phyloP scores from a whole-genome alignment of 129 eudicot species.

The Logfia minima region DNA sequence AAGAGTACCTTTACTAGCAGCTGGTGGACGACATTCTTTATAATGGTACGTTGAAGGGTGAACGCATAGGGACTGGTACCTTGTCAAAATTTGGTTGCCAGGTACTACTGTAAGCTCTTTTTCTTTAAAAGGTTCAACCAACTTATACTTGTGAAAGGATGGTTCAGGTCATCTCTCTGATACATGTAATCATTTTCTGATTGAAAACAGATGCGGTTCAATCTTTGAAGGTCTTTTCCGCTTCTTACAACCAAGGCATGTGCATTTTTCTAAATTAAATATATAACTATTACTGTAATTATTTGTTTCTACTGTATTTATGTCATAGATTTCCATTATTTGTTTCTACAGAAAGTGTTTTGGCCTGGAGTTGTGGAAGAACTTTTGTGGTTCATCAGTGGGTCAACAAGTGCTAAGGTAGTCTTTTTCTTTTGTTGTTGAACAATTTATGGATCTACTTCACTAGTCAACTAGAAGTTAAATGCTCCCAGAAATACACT shows the following conservation, averaged over 20 bases:
- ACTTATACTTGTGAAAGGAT: not conserved
- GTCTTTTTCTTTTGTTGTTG: not conserved
- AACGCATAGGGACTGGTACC: slow-evolving; percentile 82
- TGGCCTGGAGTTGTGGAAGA: slow-evolving; percentile 97
- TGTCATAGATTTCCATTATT: slow-evolving; percentile 12
- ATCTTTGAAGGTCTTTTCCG: slow-evolving; percentile 72
- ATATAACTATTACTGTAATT: not conserved
- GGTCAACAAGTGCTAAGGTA: slow-evolving; percentile 91
- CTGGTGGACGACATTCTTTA: slow-evolving; percentile 70
- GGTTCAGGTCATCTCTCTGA: not conserved
- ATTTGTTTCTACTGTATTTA: not conserved
- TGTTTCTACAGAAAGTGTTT: slow-evolving; percentile 59
- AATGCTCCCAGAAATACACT: not conserved
- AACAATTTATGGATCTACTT: slow-evolving; percentile 4
- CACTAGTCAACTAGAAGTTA: slow-evolving; percentile 2
- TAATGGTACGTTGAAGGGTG: slow-evolving; percentile 67
- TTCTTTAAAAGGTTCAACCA: slow-evolving; percentile 43
- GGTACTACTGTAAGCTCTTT: slow-evolving; percentile 46
- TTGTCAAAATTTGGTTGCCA: slow-evolving; percentile 86
- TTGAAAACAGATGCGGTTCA: slow-evolving; percentile 72
- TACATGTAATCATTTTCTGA: not conserved
- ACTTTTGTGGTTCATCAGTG: slow-evolving; percentile 95
- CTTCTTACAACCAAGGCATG: slow-evolving; percentile 90
- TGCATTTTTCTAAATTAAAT: slow-evolving; percentile 12
- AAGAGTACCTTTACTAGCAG: slow-evolving; percentile 65